Percentiles rank a stretch among this genome's conserved stretches.
phyloP scores from a whole-genome alignment of 225 moss, liverwort and hornwort genomes.

The Antitrichia curtipendula region DNA sequence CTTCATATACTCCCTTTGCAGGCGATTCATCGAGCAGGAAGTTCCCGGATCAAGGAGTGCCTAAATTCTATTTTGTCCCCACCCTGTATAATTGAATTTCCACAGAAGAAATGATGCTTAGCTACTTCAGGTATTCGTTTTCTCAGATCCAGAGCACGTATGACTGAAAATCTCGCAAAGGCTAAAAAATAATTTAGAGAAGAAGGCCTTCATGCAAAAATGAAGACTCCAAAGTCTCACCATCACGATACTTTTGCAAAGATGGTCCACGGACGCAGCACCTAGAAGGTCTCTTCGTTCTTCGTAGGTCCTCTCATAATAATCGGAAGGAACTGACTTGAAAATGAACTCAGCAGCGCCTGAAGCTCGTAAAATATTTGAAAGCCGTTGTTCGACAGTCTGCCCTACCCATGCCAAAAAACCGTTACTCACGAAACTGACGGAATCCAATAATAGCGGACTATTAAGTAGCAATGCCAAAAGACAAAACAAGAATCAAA shows the following conservation, averaged over 20 bases:
- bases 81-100: not conserved
- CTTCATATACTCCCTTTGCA: not conserved
- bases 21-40: not conserved
- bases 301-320: slow-evolving; percentile 65
- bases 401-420: slow-evolving; percentile 1
- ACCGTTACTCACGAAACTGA: not conserved
- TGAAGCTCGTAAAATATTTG: slow-evolving; percentile 24
- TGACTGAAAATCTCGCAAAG: not conserved
- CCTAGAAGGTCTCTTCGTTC: slow-evolving; percentile 65
- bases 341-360: slow-evolving; percentile 54
- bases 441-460: not conserved
- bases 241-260: slow-evolving; percentile 99
- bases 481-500: not conserved
- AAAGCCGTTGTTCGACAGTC: slow-evolving; percentile 49
- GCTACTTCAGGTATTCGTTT: not conserved
- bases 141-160: not conserved
- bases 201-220: not conserved
- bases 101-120: not conserved
- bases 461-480: not conserved
- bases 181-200: not conserved
- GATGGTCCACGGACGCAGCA: slow-evolving; percentile 82
- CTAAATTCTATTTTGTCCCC: not conserved
- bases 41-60: not conserved
- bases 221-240: slow-evolving; percentile 14
- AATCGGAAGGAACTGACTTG: slow-evolving; percentile 62